Base-by-base conservation (phyloP, 352 stramenopile species). In the Phytophthora litchii region DNA sequence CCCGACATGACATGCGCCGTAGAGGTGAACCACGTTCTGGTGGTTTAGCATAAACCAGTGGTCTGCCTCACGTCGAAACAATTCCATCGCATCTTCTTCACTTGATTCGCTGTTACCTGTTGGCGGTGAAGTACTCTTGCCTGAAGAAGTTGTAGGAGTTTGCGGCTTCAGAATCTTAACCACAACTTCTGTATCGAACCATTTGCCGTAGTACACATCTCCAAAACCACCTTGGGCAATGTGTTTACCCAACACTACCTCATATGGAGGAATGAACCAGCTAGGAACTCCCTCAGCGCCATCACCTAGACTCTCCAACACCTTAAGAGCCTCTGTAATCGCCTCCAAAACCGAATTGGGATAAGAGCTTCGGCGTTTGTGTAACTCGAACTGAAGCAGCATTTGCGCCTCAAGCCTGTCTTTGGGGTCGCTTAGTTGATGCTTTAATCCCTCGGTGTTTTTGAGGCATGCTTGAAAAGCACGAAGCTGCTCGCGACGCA, bases 41-140 rank as follows among this genome's bases (percentile, higher is more conserved):
- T 77, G 68, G 27, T 64, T 65, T 13, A 77, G 49, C 23, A 60
- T 60, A 42, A 69, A 69, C 64, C 68, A 77, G 35, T 71, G 50
- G 29, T 65, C 50, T 4, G 60, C 68, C 40, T 74, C 68, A 8
- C 52, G 36, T 23, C 50, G 50, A 42, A 76, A 76, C n/a, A 62
- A 21, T n/a, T 57, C 42, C 36, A 66, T 57, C 19, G 50, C 20
- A 31, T 69, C 56, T 41, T 64, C 47, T 14, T 50, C 60, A 51
- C 19, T 38, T 10, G 52, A 36, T n/a, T 32, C 29, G 4, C 54
- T 49, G 16, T 12, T 31, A 17, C 43, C 53, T 41, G 38, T 14
- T 37, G 60, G 60, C n/a, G 54, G 44, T 8, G 46, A 51, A 13
- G 0, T 11, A 32, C 29, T 43, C 32, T 54, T 64, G 8, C 19